A percentile compares a stretch with the other conserved stretches of the same genome.
Conservation (phyloP, 371 early-diverging fungal species). For the Mortierella sp. region DNA sequence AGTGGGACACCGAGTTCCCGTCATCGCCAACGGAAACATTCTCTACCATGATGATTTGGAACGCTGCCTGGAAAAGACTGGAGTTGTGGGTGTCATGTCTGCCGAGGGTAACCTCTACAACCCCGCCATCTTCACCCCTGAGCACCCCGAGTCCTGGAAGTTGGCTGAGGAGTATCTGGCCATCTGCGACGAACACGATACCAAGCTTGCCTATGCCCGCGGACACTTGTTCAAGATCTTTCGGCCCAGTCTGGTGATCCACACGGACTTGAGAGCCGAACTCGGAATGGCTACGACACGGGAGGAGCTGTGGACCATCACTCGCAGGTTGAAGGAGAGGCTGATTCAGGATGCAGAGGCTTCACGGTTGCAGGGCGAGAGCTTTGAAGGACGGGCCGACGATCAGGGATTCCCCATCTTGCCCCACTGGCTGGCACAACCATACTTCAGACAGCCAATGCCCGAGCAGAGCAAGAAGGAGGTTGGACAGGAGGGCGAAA, state of each 20-base stretch:
- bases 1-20: slow-evolving; percentile 82
- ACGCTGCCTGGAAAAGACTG: slow-evolving; percentile 91
- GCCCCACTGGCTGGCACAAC: slow-evolving; percentile 82
- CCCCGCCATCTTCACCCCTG: slow-evolving; percentile 85
- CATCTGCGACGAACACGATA: slow-evolving; percentile 76
- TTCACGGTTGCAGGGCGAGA: slow-evolving; percentile 34
- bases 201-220: slow-evolving; percentile 75
- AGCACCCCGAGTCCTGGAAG: slow-evolving; percentile 78
- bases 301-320: slow-evolving; percentile 73
- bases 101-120: slow-evolving; percentile 95
- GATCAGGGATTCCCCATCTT: slow-evolving; percentile 75
- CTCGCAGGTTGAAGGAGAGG: slow-evolving; percentile 71
- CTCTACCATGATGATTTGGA: slow-evolving; percentile 91
- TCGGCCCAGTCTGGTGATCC: slow-evolving; percentile 77
- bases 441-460: slow-evolving; percentile 76
- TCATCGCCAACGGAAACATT: slow-evolving; percentile 99
- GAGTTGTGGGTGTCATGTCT: slow-evolving; percentile 97
- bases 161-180: slow-evolving; percentile 90
- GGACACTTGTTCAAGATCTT: slow-evolving; percentile 97
- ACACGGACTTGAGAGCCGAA: slow-evolving; percentile 82
- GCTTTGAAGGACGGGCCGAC: slow-evolving; percentile 59
- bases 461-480: slow-evolving; percentile 50
- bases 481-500: slow-evolving; percentile 7
- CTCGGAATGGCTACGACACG: slow-evolving; percentile 74
- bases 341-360: slow-evolving; percentile 64